Percentiles rank a stretch among this genome's conserved stretches.
These are phyloP conservation scores for Malus orientalis DNA, from an alignment of 306 rosid genomes.

Conservation along the genomic window DNA sequence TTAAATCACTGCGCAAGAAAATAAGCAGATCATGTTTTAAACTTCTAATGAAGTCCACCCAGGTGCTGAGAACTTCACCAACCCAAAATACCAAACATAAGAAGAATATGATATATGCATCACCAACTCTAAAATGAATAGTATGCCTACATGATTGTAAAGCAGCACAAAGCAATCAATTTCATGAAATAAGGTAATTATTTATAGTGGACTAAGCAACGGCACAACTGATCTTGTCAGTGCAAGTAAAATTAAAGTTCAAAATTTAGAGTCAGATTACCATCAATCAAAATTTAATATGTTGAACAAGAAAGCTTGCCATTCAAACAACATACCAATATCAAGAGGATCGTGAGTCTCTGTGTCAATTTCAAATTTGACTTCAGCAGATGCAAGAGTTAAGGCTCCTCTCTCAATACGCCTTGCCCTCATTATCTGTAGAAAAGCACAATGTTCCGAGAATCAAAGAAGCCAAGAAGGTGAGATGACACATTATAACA, in stretches of 20 bases:
- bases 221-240: background rate
- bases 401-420: slow-evolving; percentile 94
- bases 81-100: background rate
- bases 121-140: background rate
- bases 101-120: background rate
- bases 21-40: background rate
- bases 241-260: background rate
- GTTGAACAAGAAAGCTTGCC: background rate
- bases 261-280: background rate
- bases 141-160: background rate
- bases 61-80: background rate
- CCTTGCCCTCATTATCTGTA: slow-evolving; percentile 83
- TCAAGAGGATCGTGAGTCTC: slow-evolving; percentile 99
- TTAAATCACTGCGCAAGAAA: background rate
- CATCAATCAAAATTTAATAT: background rate
- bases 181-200: background rate
- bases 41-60: background rate
- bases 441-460: slow-evolving; percentile 19
- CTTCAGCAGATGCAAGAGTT: slow-evolving; percentile 99
- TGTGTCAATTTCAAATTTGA: slow-evolving; percentile 94
- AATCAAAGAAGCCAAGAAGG: slow-evolving; percentile 19
- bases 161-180: background rate
- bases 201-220: background rate
- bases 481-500: slow-evolving; percentile 5
- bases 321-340: slow-evolving; percentile 51